These are phyloP conservation scores for Kalmusia sp. DNA, from an alignment of 2,329 filamentous ascomycete species.

Conservation along the genomic window DNA sequence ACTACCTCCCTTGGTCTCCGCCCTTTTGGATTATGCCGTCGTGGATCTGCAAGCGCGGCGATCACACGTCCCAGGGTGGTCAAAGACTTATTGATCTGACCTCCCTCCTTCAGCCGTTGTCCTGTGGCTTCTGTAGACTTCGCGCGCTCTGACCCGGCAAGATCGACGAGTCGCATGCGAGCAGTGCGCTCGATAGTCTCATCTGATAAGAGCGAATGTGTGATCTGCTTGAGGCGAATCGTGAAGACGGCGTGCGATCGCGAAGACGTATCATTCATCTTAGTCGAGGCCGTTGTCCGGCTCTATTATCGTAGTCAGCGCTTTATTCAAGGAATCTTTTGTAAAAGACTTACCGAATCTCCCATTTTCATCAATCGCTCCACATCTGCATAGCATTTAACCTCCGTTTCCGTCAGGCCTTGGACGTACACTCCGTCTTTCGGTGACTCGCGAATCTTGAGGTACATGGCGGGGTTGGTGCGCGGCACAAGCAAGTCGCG, in stretches of 20 bases:
- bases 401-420: slow-evolving; percentile 91
- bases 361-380: slow-evolving; percentile 89
- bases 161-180: slow-evolving; percentile 91
- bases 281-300: slow-evolving; percentile 89
- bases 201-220: slow-evolving; percentile 96
- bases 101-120: slow-evolving; percentile 86
- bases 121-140: slow-evolving; percentile 96
- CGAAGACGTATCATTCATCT: slow-evolving; percentile 99
- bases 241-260: slow-evolving; percentile 98
- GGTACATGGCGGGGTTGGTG: slow-evolving; percentile 82
- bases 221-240: slow-evolving; percentile 96
- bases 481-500: slow-evolving; percentile 87
- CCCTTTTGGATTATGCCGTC: slow-evolving; percentile 53
- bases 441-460: slow-evolving; percentile 96
- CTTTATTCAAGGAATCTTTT: too few species aligned
- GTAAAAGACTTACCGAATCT: slow-evolving; percentile 61
- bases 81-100: slow-evolving; percentile 98
- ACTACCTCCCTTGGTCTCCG: slow-evolving; percentile 69
- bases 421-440: slow-evolving; percentile 97
- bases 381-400: slow-evolving; percentile 85
- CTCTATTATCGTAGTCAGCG: slow-evolving; percentile 54
- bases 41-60: slow-evolving; percentile 80
- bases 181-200: slow-evolving; percentile 95
- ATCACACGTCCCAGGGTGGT: slow-evolving; percentile 96
- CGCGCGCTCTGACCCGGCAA: slow-evolving; percentile 92